Evolutionary conservation across 805 yeast species (phyloP).

Genomic region (Candida qinlingensis): DNA sequence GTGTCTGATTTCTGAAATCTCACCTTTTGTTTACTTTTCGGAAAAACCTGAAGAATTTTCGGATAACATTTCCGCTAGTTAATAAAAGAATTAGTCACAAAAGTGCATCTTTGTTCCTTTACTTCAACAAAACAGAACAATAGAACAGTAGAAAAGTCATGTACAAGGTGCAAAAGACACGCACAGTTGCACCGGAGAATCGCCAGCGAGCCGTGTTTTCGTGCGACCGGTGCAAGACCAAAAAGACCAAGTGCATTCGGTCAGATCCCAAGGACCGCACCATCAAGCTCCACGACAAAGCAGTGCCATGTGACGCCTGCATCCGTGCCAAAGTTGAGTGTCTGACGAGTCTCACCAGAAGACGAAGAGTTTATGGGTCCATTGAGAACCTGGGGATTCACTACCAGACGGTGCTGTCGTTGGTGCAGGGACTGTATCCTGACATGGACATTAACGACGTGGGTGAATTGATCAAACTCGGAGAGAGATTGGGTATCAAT

Average conservation of each 20-base stretch:
- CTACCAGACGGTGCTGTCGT: slow-evolving; percentile 34
- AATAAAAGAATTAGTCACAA: not conserved
- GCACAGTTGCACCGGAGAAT: slow-evolving; percentile 33
- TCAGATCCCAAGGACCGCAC: slow-evolving; percentile 25
- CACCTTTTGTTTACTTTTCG: not conserved
- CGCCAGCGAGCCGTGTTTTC: slow-evolving; percentile 38
- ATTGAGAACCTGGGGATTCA: slow-evolving; percentile 39
- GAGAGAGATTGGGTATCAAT: slow-evolving; percentile 18
- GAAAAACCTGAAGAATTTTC: not conserved
- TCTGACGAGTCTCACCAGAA: slow-evolving; percentile 36
- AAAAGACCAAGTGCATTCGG: slow-evolving; percentile 39
- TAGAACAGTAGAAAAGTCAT: not conserved
- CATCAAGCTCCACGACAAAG: slow-evolving; percentile 26
- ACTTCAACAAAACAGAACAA: too few relatives aligned
- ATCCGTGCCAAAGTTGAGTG: slow-evolving; percentile 33
- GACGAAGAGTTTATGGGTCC: slow-evolving; percentile 37
- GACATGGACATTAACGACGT: slow-evolving; percentile 39
- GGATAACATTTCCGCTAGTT: not conserved
- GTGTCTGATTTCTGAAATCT: not conserved
- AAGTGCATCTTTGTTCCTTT: not conserved
- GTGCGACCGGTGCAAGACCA: slow-evolving; percentile 41
- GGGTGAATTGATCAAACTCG: slow-evolving; percentile 33
- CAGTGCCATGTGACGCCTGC: slow-evolving; percentile 37
- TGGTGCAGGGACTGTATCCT: slow-evolving; percentile 39
- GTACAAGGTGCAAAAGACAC: slow-evolving; percentile 23